phyloP scores from a whole-genome alignment of 345 rosid species.

The Hypericum perforatum region DNA sequence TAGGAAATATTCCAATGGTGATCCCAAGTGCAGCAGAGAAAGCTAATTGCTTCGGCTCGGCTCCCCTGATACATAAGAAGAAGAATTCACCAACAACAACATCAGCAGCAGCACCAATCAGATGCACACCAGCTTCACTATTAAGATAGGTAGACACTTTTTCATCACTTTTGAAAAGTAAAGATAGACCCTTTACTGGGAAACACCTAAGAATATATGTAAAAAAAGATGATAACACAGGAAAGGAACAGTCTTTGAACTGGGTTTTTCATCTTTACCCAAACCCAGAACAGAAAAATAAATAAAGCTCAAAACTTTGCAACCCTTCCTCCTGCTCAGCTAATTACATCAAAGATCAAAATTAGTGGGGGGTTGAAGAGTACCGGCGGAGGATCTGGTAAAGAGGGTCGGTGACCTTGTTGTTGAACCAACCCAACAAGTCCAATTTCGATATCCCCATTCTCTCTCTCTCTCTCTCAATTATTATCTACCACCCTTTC shows the following conservation, averaged over 20 bases:
- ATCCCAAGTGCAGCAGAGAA: slow-evolving; percentile 86
- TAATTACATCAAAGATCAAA: neutral
- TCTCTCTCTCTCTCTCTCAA: neutral
- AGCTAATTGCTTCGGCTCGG: slow-evolving; percentile 87
- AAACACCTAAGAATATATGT: too few species aligned
- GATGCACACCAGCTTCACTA: neutral
- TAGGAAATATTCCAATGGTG: slow-evolving; percentile 80
- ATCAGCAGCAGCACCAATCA: neutral
- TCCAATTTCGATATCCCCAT: slow-evolving; percentile 28
- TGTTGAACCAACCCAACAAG: slow-evolving; percentile 37
- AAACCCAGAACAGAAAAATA: neutral
- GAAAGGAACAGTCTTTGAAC: too few species aligned
- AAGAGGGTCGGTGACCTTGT: slow-evolving; percentile 62
- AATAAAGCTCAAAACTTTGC: neutral
- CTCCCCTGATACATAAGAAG: slow-evolving; percentile 36
- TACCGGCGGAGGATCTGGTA: slow-evolving; percentile 65
- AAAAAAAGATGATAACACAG: too few species aligned
- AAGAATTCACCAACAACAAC: neutral
- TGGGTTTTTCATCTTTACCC: neutral
- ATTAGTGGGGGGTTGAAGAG: neutral
- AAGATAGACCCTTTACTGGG: too few species aligned
- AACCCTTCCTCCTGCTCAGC: neutral
- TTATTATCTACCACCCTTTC: too few species aligned
- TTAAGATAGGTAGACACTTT: too few species aligned
- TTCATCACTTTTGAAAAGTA: too few species aligned